Evolutionary conservation across 805 yeast species (phyloP), one percentile per base, ranked within the genome.

Genomic region (Zygoascus flipseniorum): DNA sequence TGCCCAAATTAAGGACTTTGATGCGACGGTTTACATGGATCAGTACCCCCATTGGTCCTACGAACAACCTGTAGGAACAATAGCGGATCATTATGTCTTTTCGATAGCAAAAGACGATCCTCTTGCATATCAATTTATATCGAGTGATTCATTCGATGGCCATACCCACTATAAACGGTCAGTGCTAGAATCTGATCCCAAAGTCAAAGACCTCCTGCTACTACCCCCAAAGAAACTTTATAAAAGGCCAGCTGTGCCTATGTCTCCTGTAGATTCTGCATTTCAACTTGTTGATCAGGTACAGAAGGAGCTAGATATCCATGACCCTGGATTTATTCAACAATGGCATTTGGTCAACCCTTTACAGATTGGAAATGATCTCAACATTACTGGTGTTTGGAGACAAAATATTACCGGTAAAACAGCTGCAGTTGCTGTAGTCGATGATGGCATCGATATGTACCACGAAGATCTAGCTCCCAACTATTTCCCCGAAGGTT

Each of bases 261-360:
- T 18, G 31, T 42, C 49, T 31, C 58, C 59, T 2, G 37, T 26
- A 18, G 62, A 60, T 52, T 55, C 62, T 20, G 50, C 57, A 13
- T 8, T 44, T 19, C 31, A 46, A 13, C 14, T 37, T 6, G 48
- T 60, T 8, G 26, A 48, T 37, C 49, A 54, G 8, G 64, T 80
- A 8, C 68, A 69, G 46, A 72, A 76, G 8, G 84, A 75, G 52
- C 78, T 89, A 52, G 71, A 69, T 9, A 92, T 93, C 51, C 66
- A 76, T 18, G 99, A 93, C 70, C 99, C 99, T 0, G 69, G 77
- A n/a, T 92, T 93, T 64, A 66, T 69, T 10, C 74, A 77, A 41
- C 99, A 93, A 69, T 93, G 99, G 99, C 97, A 92, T 69, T 69
- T 93, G n/a, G 70, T 86, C 42, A 93, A 93, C 64, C 73, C 87